Percentiles rank a stretch among this genome's conserved stretches.
Evolutionary conservation across 2,329 filamentous ascomycete genomes (phyloP).

Genomic region (Biscogniauxia sp.): DNA sequence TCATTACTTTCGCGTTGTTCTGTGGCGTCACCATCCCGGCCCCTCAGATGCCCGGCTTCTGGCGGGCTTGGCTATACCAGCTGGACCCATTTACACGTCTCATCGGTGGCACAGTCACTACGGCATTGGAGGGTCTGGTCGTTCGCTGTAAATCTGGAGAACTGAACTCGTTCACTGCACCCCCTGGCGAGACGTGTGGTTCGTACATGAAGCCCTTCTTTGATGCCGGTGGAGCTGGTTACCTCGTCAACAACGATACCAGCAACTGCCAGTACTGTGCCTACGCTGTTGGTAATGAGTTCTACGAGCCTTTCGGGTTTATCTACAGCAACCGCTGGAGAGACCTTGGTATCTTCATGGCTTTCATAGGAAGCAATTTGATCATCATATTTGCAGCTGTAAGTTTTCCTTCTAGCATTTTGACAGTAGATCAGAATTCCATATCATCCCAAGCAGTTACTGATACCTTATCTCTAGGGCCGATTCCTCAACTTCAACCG

Average conservation of each 20-base stretch:
- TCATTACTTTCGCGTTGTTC: constrained; percentile 81
- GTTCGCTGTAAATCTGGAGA: constrained; percentile 63
- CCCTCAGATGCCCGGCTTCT: constrained; percentile 74
- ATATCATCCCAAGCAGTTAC: constrained; percentile 10
- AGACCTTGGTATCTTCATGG: constrained; percentile 74
- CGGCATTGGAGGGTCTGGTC: constrained; percentile 64
- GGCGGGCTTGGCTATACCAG: constrained; percentile 78
- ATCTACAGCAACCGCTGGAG: constrained; percentile 71
- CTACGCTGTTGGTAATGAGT: constrained; percentile 76
- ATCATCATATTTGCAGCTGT: constrained; percentile 57
- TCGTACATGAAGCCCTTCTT: constrained; percentile 76
- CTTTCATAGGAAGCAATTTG: constrained; percentile 76
- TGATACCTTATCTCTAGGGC: constrained; percentile 32
- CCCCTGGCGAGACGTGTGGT: constrained; percentile 64
- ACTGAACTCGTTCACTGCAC: constrained; percentile 66
- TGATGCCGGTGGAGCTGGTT: constrained; percentile 64
- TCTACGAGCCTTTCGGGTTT: constrained; percentile 67
- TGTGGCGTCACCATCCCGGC: constrained; percentile 82
- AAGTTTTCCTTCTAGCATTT: constrained; percentile 28
- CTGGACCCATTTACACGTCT: constrained; percentile 81
- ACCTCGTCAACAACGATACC: constrained; percentile 65
- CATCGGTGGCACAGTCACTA: constrained; percentile 76
- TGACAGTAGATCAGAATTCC: background rate
- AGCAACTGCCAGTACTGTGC: constrained; percentile 77
- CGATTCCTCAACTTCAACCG: constrained; percentile 55